Evolutionary conservation across 768 basidiomycete species (phyloP).

Genomic region (Mycena metata): DNA sequence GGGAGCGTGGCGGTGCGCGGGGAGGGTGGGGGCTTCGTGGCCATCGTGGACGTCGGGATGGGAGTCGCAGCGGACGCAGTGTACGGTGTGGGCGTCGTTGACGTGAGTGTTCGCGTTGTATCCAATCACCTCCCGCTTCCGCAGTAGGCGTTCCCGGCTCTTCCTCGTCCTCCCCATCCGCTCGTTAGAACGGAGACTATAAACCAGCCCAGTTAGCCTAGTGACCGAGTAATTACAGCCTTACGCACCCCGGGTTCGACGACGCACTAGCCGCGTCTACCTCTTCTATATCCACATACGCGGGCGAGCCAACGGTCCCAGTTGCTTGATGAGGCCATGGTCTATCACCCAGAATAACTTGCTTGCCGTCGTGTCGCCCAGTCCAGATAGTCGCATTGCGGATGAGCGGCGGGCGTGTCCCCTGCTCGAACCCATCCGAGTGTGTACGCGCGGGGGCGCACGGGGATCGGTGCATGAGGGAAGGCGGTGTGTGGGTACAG

Average conservation of each 20-base stretch:
- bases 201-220: no score
- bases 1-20: conserved; percentile 27
- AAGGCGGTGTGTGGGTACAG: no score
- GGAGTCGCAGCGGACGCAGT: no score
- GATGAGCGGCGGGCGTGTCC: conserved; percentile 55
- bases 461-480: no score
- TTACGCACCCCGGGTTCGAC: conserved; percentile 69
- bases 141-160: neutral
- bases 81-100: no score
- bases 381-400: conserved; percentile 54
- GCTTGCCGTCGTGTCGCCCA: conserved; percentile 67
- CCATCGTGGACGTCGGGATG: no score
- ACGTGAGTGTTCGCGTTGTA: no score
- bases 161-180: no score
- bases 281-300: conserved; percentile 40
- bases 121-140: neutral
- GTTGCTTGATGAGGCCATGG: conserved; percentile 69
- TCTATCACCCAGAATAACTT: conserved; percentile 70
- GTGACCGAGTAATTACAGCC: conserved; percentile 39
- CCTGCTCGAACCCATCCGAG: conserved; percentile 69
- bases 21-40: neutral
- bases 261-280: conserved; percentile 75
- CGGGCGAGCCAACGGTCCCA: conserved; percentile 58
- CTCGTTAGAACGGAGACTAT: no score
- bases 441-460: conserved; percentile 45